Conservation (phyloP, 257 asterid species). For the Fraxinus excelsior region DNA sequence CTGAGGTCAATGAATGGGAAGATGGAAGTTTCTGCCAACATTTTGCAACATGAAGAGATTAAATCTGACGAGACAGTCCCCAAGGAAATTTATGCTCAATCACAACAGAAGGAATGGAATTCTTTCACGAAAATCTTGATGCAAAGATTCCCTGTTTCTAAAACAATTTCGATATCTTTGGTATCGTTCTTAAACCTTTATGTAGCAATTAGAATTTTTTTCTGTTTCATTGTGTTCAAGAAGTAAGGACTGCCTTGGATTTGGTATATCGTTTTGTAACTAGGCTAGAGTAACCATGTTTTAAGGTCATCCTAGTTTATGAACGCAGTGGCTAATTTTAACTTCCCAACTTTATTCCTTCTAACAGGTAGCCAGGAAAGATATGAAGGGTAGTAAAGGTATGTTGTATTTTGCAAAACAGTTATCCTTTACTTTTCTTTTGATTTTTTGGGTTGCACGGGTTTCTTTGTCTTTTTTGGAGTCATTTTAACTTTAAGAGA, state of each 20-base stretch:
- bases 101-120: conserved; percentile 61
- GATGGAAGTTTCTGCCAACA: conserved; percentile 32
- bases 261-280: conserved; percentile 4
- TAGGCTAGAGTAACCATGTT: conserved; percentile 3
- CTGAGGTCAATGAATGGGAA: conserved; percentile 46
- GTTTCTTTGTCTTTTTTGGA: neutral
- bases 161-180: conserved; percentile 49
- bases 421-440: conserved; percentile 1
- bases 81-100: conserved; percentile 28
- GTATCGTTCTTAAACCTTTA: conserved; percentile 26
- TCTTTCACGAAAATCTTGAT: conserved; percentile 64
- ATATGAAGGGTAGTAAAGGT: conserved; percentile 70
- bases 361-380: conserved; percentile 54
- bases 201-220: neutral
- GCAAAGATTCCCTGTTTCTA: conserved; percentile 70
- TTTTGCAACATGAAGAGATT: conserved; percentile 35
- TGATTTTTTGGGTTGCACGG: conserved; percentile 28
- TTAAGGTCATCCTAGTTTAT: conserved; percentile 11
- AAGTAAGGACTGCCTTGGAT: neutral
- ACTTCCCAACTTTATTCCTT: conserved; percentile 25
- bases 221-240: neutral
- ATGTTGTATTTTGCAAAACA: conserved; percentile 26
- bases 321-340: conserved; percentile 13
- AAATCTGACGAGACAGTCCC: conserved; percentile 27
- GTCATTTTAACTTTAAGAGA: conserved; percentile 9